Conservation (phyloP, 352 stramenopile genomes). For the Globisporangium polare region DNA sequence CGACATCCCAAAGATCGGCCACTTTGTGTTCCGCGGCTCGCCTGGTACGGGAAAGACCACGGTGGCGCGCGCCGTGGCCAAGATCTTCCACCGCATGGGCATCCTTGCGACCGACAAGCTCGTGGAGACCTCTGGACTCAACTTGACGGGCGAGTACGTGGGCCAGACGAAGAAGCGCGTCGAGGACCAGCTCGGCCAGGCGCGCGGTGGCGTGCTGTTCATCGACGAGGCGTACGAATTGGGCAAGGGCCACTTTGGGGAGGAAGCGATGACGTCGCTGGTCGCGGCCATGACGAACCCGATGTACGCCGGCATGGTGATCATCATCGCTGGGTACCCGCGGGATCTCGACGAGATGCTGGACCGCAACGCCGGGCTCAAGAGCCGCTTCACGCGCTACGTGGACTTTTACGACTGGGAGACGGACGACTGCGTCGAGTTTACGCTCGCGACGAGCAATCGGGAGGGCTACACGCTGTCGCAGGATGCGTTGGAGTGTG, state of each 20-base stretch:
- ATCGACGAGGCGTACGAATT: slow-evolving; percentile 92
- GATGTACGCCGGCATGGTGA: slow-evolving; percentile 78
- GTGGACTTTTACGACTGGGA: slow-evolving; percentile 90
- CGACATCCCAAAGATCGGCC: slow-evolving; percentile 48
- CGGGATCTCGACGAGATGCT: slow-evolving; percentile 90
- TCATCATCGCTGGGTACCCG: slow-evolving; percentile 89
- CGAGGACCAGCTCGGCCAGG: slow-evolving; percentile 81
- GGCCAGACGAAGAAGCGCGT: slow-evolving; percentile 90
- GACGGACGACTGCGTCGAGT: slow-evolving; percentile 70
- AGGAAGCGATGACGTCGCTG: slow-evolving; percentile 89
- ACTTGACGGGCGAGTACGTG: slow-evolving; percentile 86
- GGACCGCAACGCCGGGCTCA: slow-evolving; percentile 84
- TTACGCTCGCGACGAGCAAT: slow-evolving; percentile 40
- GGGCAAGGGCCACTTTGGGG: slow-evolving; percentile 71
- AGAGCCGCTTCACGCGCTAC: slow-evolving; percentile 87
- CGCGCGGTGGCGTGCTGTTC: slow-evolving; percentile 90
- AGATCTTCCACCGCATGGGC: slow-evolving; percentile 92
- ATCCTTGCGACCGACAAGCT: slow-evolving; percentile 91
- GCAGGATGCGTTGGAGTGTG: slow-evolving; percentile 15
- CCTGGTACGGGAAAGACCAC: slow-evolving; percentile 89
- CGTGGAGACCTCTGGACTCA: slow-evolving; percentile 81
- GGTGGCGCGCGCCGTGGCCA: slow-evolving; percentile 89
- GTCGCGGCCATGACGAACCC: slow-evolving; percentile 88
- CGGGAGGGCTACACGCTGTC: slow-evolving; percentile 41
- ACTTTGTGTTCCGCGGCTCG: slow-evolving; percentile 88